Percentiles rank a stretch among this genome's conserved stretches.
These are phyloP conservation scores for Ophiostoma montium DNA, from an alignment of 2,329 filamentous ascomycete genomes.

Conservation along the genomic window DNA sequence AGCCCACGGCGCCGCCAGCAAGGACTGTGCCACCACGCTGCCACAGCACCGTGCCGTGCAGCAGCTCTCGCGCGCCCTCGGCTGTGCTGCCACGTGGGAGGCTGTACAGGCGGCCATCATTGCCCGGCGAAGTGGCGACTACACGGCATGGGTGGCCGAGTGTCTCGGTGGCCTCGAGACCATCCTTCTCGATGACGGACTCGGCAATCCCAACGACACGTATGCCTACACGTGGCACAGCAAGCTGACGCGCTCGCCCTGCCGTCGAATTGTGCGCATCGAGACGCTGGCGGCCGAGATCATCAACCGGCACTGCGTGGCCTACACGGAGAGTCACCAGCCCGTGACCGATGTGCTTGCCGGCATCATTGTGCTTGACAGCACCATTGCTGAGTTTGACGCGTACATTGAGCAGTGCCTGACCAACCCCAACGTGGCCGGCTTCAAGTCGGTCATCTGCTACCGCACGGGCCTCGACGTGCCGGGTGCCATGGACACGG, in stretches of 20 bases:
- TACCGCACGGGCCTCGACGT: slow-evolving; percentile 63
- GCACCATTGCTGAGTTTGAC: too few species aligned
- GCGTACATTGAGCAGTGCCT: slow-evolving; percentile 41
- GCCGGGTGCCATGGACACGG: slow-evolving; percentile 27
- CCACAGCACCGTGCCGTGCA: slow-evolving; percentile 56
- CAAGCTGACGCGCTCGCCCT: slow-evolving; percentile 46
- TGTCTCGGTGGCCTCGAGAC: slow-evolving; percentile 62
- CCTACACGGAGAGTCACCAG: slow-evolving; percentile 22
- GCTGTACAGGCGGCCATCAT: slow-evolving; percentile 31
- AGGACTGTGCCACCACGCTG: slow-evolving; percentile 46
- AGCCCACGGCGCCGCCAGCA: slow-evolving; percentile 53
- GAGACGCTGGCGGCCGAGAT: slow-evolving; percentile 56
- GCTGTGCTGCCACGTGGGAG: slow-evolving; percentile 49
- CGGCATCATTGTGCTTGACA: too few species aligned
- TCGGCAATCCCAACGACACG: slow-evolving; percentile 40
- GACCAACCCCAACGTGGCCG: slow-evolving; percentile 53
- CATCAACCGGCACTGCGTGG: slow-evolving; percentile 29
- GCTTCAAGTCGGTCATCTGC: slow-evolving; percentile 73
- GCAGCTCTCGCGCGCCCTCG: slow-evolving; percentile 52
- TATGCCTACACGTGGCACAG: slow-evolving; percentile 52
- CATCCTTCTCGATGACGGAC: slow-evolving; percentile 65
- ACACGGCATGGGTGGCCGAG: slow-evolving; percentile 41
- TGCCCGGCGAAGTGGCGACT: slow-evolving; percentile 27
- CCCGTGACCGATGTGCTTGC: too few species aligned
- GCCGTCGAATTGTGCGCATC: slow-evolving; percentile 64